A percentile compares a stretch with the other conserved stretches of the same genome.
Evolutionary conservation across 805 yeast genomes (phyloP).

Genomic region (Spathaspora passalidarum): DNA sequence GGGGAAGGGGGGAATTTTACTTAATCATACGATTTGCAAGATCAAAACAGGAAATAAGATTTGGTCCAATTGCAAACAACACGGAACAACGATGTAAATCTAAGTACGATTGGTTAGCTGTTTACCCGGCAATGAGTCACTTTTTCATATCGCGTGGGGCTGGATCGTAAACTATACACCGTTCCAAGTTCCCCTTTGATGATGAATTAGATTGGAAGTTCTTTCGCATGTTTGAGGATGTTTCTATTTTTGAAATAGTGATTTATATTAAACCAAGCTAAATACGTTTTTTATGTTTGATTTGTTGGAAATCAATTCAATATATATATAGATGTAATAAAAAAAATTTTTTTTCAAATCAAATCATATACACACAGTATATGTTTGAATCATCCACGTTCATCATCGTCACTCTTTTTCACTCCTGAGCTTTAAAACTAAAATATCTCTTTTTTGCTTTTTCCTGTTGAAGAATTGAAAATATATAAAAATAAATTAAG

Average conservation of each 20-base stretch:
- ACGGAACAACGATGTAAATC: too few relatives aligned
- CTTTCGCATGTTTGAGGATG: too few relatives aligned
- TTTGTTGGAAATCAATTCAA: conserved; percentile 19
- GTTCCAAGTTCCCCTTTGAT: background rate
- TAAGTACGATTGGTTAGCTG: too few relatives aligned
- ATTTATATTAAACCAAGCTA: background rate
- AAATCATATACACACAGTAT: too few relatives aligned
- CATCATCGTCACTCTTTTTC: background rate
- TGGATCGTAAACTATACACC: background rate
- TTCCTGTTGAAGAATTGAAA: conserved; percentile 21
- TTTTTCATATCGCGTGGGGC: too few relatives aligned
- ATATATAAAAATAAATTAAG: background rate
- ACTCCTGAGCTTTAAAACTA: conserved; percentile 3
- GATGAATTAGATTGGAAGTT: background rate
- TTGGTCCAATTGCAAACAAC: too few relatives aligned
- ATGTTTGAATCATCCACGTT: too few relatives aligned
- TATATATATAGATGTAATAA: background rate
- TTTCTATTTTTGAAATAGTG: background rate
- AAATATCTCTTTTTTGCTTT: conserved; percentile 1
- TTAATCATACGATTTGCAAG: too few relatives aligned
- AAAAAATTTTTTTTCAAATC: too few relatives aligned
- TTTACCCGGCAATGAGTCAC: too few relatives aligned
- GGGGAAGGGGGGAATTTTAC: too few relatives aligned
- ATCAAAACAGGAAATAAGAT: too few relatives aligned
- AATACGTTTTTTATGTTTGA: conserved; percentile 3